phyloP scores from a whole-genome alignment of 2,329 filamentous ascomycete genomes.

The Iodosphaeria phyllophila region DNA sequence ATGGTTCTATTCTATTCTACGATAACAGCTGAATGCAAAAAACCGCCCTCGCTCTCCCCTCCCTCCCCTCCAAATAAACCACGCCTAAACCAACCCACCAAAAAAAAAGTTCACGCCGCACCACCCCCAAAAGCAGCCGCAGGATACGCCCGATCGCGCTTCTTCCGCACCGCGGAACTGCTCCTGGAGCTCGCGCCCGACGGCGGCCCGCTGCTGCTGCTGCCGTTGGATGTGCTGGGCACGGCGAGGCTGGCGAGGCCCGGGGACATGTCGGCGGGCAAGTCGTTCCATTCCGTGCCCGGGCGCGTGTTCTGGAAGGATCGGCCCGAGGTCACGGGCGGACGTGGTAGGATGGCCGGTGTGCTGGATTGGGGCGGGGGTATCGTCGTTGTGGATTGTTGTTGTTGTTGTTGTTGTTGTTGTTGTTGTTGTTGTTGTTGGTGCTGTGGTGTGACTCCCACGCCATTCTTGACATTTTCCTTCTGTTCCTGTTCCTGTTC shows the following conservation, averaged over 20 bases:
- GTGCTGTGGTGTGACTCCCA: background rate
- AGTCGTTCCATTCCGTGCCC: slow-evolving; percentile 46
- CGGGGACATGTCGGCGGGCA: slow-evolving; percentile 36
- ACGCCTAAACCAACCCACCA: slow-evolving; percentile 7
- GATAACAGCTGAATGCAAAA: no score
- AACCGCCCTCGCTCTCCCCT: no score
- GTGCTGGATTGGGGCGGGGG: slow-evolving; percentile 5
- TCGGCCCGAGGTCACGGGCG: slow-evolving; percentile 13
- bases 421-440: slow-evolving; percentile 1
- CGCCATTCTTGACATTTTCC: background rate
- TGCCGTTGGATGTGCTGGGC: no score
- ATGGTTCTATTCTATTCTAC: no score
- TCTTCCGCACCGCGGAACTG: slow-evolving; percentile 33
- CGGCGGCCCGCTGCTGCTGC: slow-evolving; percentile 14
- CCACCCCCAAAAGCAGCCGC: slow-evolving; percentile 39
- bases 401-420: slow-evolving; percentile 3
- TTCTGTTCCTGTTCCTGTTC: slow-evolving; percentile 1
- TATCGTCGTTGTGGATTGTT: slow-evolving; percentile 1
- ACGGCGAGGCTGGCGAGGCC: slow-evolving; percentile 7
- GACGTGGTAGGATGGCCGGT: slow-evolving; percentile 9
- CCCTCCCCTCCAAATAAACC: no score
- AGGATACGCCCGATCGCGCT: slow-evolving; percentile 42
- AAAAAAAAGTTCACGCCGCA: no score
- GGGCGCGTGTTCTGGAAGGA: slow-evolving; percentile 42
- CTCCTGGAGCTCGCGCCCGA: slow-evolving; percentile 34